Evolutionary conservation across 257 asterid species (phyloP).

Genomic region (Penstemon barbatus): DNA sequence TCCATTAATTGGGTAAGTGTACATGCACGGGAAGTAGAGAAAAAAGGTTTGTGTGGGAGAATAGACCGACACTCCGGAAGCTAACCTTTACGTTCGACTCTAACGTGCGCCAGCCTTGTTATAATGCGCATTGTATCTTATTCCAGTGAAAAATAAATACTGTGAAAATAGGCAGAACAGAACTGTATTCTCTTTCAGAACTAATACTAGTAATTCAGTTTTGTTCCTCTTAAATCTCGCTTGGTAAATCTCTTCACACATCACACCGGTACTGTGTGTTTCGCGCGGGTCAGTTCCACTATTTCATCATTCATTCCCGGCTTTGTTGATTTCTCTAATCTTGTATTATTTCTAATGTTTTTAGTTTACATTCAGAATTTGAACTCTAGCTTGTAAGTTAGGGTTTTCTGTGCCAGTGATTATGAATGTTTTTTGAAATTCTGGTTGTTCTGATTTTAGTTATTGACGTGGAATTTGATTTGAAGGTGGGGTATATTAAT

Average conservation of each 20-base stretch:
- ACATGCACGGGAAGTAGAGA: no score
- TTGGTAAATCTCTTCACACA: slow-evolving; percentile 18
- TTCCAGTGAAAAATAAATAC: not conserved
- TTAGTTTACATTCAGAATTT: slow-evolving; percentile 11
- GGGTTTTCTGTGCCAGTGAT: slow-evolving; percentile 18
- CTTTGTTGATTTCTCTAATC: not conserved
- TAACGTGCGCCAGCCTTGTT: slow-evolving; percentile 29
- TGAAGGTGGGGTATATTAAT: slow-evolving; percentile 10
- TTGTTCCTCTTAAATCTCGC: slow-evolving; percentile 12
- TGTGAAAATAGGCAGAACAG: not conserved
- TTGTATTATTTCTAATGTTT: slow-evolving; percentile 12
- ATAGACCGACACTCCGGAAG: not conserved
- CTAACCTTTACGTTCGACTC: slow-evolving; percentile 7
- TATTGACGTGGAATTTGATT: slow-evolving; percentile 6
- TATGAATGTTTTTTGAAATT: slow-evolving; percentile 5
- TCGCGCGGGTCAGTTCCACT: slow-evolving; percentile 23
- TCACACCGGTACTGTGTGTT: not conserved
- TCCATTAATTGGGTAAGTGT: no score
- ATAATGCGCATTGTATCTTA: slow-evolving; percentile 18
- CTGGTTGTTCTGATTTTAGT: not conserved
- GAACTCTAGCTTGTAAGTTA: slow-evolving; percentile 10
- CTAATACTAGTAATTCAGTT: slow-evolving; percentile 24
- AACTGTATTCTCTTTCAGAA: slow-evolving; percentile 3
- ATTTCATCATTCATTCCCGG: not conserved
- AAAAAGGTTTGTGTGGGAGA: no score